phyloP scores from a whole-genome alignment of 352 stramenopile genomes.

The Phytophthora sansomeana region DNA sequence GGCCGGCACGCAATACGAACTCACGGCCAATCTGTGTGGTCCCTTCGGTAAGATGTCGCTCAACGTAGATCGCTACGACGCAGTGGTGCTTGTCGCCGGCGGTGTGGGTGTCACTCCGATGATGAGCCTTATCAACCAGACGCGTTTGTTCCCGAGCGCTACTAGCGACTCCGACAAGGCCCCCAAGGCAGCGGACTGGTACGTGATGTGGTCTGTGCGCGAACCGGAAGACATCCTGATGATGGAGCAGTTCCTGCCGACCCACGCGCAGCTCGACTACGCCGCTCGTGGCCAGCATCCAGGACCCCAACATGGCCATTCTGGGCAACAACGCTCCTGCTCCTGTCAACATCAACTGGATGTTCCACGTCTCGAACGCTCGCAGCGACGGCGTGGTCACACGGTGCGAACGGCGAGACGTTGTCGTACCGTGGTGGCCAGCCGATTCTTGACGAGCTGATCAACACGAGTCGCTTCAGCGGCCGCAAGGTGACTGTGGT shows the following conservation, averaged over 20 bases:
- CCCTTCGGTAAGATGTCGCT: slow-evolving; percentile 74
- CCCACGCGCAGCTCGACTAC: slow-evolving; percentile 53
- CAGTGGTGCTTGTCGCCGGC: slow-evolving; percentile 70
- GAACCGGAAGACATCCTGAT: slow-evolving; percentile 71
- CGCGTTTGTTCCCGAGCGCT: slow-evolving; percentile 40
- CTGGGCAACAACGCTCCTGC: slow-evolving; percentile 22
- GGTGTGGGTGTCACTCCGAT: slow-evolving; percentile 85
- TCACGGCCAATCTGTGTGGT: slow-evolving; percentile 67
- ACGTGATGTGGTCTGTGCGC: slow-evolving; percentile 73
- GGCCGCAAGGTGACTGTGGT: slow-evolving; percentile 71
- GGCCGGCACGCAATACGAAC: slow-evolving; percentile 47
- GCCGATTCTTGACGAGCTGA: slow-evolving; percentile 70
- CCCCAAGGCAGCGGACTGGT: slow-evolving; percentile 53
- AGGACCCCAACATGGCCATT: slow-evolving; percentile 59
- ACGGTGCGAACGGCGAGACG: slow-evolving; percentile 60
- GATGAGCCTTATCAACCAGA: slow-evolving; percentile 81
- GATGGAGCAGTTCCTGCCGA: slow-evolving; percentile 74
- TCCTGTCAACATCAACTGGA: slow-evolving; percentile 60
- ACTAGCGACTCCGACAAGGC: slow-evolving; percentile 24
- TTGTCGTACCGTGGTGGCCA: slow-evolving; percentile 60
- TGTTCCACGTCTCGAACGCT: slow-evolving; percentile 70
- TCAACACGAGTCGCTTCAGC: slow-evolving; percentile 76
- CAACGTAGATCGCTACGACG: slow-evolving; percentile 71
- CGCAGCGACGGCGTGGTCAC: slow-evolving; percentile 51
- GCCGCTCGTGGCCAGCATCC: slow-evolving; percentile 40